phyloP scores from a whole-genome alignment of 2,329 filamentous ascomycete genomes.

The Pezicula neosporulosa region DNA sequence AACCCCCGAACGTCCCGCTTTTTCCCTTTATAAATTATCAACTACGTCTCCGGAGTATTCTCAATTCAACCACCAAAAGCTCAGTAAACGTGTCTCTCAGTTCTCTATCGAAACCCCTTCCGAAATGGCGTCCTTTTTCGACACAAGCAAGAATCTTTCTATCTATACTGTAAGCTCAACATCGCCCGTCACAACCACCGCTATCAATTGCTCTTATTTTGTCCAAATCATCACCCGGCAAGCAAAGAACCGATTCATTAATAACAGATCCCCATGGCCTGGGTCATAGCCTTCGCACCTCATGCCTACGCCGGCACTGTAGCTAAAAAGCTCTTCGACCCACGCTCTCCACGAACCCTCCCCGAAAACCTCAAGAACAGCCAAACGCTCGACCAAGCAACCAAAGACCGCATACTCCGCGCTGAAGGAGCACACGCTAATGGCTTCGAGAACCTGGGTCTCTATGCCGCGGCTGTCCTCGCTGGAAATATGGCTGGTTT shows the following conservation, averaged over 20 bases:
- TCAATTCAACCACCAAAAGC: no score
- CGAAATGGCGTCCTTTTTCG: constrained; percentile 9
- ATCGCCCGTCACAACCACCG: no score
- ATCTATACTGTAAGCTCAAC: constrained; percentile 9
- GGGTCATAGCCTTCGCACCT: constrained; percentile 30
- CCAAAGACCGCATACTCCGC: constrained; percentile 29
- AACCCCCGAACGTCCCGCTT: no score
- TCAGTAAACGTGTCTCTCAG: no score
- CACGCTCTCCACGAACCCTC: constrained; percentile 26
- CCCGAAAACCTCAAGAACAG: constrained; percentile 20
- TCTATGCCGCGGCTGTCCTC: constrained; percentile 34
- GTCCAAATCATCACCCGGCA: no score
- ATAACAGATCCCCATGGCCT: constrained; percentile 22
- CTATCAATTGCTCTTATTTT: no score
- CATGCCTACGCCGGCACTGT: constrained; percentile 27
- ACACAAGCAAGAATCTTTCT: constrained; percentile 10
- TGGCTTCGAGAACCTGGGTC: constrained; percentile 34
- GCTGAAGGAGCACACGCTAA: constrained; percentile 34
- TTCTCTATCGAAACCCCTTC: no score
- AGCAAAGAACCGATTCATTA: no score
- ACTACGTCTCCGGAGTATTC: no score
- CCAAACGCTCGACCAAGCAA: constrained; percentile 27
- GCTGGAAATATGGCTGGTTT: constrained; percentile 33
- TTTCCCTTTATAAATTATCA: no score
- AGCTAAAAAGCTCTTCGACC: constrained; percentile 23